Percentiles rank a stretch among this genome's conserved stretches.
phyloP scores from a whole-genome alignment of 805 yeast species.

The Suhomyces canberraensis region DNA sequence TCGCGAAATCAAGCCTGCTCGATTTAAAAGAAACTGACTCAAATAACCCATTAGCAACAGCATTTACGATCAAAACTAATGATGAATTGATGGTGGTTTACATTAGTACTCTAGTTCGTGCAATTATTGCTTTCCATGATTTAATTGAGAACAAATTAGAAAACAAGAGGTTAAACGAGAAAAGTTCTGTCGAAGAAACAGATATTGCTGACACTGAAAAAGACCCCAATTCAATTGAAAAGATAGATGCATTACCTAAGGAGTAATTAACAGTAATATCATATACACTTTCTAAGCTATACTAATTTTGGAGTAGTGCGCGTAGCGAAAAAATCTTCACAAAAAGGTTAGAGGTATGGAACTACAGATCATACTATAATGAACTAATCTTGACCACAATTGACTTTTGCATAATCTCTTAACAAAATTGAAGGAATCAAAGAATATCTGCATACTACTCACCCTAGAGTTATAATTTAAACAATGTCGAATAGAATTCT shows the following conservation, averaged over 20 bases:
- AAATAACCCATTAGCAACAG: constrained; percentile 61
- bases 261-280: neutral
- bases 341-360: too few relatives aligned
- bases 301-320: neutral
- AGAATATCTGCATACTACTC: neutral
- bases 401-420: too few relatives aligned
- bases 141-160: constrained; percentile 93
- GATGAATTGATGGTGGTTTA: constrained; percentile 95
- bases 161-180: constrained; percentile 47
- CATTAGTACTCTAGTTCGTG: constrained; percentile 82
- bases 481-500: constrained; percentile 17
- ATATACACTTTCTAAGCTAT: neutral
- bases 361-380: too few relatives aligned
- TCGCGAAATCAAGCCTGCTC: constrained; percentile 27
- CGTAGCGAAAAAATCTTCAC: neutral
- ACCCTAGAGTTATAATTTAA: neutral
- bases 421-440: too few relatives aligned
- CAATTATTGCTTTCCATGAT: constrained; percentile 95
- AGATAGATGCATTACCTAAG: neutral
- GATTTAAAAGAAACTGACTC: constrained; percentile 14
- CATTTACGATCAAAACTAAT: constrained; percentile 89
- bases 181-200: constrained; percentile 8
- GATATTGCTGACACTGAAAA: neutral
- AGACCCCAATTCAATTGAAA: neutral
- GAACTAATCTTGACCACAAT: too few relatives aligned